These are phyloP conservation scores for Apodospora peruviana DNA, from an alignment of 495 filamentous ascomycete species.

Conservation along the genomic window DNA sequence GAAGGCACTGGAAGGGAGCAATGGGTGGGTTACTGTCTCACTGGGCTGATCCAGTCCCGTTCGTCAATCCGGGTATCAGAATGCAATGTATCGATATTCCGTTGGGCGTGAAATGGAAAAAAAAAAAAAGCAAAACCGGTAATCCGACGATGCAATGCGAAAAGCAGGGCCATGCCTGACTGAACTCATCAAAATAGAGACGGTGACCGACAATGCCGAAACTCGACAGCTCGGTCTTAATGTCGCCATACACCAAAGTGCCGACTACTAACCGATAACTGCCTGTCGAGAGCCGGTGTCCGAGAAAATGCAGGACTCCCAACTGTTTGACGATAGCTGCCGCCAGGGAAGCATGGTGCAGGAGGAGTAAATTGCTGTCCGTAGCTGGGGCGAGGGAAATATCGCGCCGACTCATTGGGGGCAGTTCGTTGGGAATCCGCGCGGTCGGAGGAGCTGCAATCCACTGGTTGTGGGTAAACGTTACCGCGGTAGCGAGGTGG, in stretches of 20 bases:
- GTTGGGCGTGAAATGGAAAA: conserved; percentile 19
- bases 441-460: no score
- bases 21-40: conserved; percentile 7
- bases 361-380: no score
- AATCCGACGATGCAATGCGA: conserved; percentile 14
- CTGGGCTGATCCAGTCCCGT: conserved; percentile 9
- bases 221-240: no score
- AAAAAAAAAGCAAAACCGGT: conserved; percentile 14
- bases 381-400: no score
- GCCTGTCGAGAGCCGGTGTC: no score
- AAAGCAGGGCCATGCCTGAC: conserved; percentile 8
- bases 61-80: conserved; percentile 32
- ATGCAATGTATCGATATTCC: conserved; percentile 34
- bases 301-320: no score
- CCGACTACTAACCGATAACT: no score
- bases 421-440: no score
- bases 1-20: neutral
- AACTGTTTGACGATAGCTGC: conserved; percentile 1
- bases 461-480: no score
- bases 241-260: no score
- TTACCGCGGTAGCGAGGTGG: no score
- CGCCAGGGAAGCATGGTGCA: neutral
- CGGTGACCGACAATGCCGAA: neutral
- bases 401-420: no score
- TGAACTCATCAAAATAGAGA: conserved; percentile 3